Base-by-base conservation (phyloP, 2,329 filamentous ascomycete species). In the Fusarium coicis region DNA sequence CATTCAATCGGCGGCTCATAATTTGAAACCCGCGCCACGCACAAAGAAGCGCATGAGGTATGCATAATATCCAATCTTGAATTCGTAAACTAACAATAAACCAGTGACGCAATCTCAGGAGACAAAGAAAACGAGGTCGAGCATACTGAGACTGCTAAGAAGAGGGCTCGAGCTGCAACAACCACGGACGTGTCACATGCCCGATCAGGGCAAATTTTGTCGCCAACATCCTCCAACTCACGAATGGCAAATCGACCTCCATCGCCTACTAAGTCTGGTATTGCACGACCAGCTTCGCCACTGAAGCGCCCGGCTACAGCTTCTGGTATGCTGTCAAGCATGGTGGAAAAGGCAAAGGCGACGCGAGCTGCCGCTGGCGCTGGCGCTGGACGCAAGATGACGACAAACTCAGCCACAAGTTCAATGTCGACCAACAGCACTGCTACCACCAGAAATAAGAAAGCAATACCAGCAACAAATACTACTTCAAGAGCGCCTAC, bases 151-250 rank as follows among this genome's bases (percentile, higher is more conserved):
- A 91, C 91, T 73, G 90, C 92, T 7, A 96, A 96, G 86, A 95
- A 95, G 83, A 86, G 83, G 76, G 81, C 84, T 21, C 87, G 86
- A 49, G 86, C 83, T 46, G 81, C 82, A 16, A 81, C 82, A 63
- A 85, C 82, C 26, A 84, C 83, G 66, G 85, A 83, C 32, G 71
- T 81, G 70, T 76, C 83, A 74, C 66, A 68, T 53, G 76, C 82
- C 44, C 79, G 79, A 73, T 81, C 89, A 69, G 83, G 87, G 55
- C 87, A 92, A 80, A 88, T 97, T 42, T 86, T 97, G 6, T 97
- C 95, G 4, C 94, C 94, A 4, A 92, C 93, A 58, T 95, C 93
- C 0, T 92, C 92, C 66, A 97, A 97, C 79, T 93, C 93, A 10
- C 90, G 93, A 57, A 87, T 93, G 21, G 84, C 74, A 66, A 80